Evolutionary conservation across 352 stramenopile species (phyloP).

Genomic region (Pythium coloratum): DNA sequence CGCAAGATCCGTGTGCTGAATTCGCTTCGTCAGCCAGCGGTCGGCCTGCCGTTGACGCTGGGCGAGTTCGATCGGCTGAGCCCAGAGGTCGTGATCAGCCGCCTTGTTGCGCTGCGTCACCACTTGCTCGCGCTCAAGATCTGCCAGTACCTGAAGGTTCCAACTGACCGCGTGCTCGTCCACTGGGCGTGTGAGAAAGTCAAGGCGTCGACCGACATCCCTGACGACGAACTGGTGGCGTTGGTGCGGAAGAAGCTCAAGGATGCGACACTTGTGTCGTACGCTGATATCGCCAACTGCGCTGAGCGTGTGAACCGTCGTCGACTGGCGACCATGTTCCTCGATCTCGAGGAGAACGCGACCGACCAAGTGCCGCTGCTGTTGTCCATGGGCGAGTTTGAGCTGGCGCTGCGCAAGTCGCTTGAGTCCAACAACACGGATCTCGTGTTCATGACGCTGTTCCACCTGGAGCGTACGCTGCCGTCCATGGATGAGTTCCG

Average conservation of each 20-base stretch:
- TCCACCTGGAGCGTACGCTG: slow-evolving; percentile 82
- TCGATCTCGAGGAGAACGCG: slow-evolving; percentile 87
- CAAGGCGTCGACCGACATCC: slow-evolving; percentile 51
- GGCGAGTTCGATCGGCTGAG: slow-evolving; percentile 82
- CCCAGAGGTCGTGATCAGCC: slow-evolving; percentile 84
- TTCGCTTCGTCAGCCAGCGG: slow-evolving; percentile 70
- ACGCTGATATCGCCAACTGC: slow-evolving; percentile 82
- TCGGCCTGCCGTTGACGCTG: slow-evolving; percentile 83
- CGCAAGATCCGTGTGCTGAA: slow-evolving; percentile 91
- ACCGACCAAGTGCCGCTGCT: slow-evolving; percentile 88
- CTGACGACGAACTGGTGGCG: slow-evolving; percentile 81
- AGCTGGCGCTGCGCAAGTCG: slow-evolving; percentile 87
- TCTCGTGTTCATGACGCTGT: slow-evolving; percentile 88
- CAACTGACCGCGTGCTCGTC: slow-evolving; percentile 88
- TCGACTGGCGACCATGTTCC: slow-evolving; percentile 87
- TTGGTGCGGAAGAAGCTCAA: slow-evolving; percentile 86
- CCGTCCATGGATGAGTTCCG: slow-evolving; percentile 82
- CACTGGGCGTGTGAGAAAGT: slow-evolving; percentile 92
- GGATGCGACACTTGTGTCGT: slow-evolving; percentile 75
- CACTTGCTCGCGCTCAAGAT: slow-evolving; percentile 92
- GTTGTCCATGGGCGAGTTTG: slow-evolving; percentile 90
- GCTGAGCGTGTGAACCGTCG: slow-evolving; percentile 79
- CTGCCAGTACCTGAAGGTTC: slow-evolving; percentile 86
- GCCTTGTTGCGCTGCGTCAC: slow-evolving; percentile 79
- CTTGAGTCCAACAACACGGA: slow-evolving; percentile 89